Evolutionary conservation across 2,329 filamentous ascomycete species (phyloP).

Genomic region (Conoideocrella luteorostrata): DNA sequence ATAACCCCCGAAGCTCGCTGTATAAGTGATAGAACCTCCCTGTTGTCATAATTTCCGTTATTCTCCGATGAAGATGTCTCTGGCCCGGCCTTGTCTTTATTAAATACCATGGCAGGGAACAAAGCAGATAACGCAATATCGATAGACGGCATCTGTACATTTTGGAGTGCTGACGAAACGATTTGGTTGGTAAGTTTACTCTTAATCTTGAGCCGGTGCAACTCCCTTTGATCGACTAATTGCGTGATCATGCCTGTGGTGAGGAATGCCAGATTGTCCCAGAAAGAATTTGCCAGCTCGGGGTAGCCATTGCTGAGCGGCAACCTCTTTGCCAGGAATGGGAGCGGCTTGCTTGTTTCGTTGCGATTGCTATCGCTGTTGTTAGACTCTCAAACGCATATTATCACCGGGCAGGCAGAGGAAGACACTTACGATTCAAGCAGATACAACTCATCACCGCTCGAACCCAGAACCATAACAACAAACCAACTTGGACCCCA

Average conservation of each 20-base stretch:
- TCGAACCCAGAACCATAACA: slow-evolving; percentile 61
- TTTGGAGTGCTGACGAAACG: slow-evolving; percentile 34
- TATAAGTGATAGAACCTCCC: slow-evolving; percentile 18
- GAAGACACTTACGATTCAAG: slow-evolving; percentile 49
- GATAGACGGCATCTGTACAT: slow-evolving; percentile 41
- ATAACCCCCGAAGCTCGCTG: slow-evolving; percentile 13
- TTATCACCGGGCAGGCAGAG: slow-evolving; percentile 10
- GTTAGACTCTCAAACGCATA: neutral
- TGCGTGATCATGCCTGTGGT: slow-evolving; percentile 46
- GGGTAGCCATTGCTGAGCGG: slow-evolving; percentile 38
- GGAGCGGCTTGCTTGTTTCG: slow-evolving; percentile 18
- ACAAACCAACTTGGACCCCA: slow-evolving; percentile 71
- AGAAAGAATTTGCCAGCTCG: slow-evolving; percentile 43
- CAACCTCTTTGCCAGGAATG: slow-evolving; percentile 33
- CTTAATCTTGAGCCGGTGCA: slow-evolving; percentile 39
- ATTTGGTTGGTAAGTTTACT: slow-evolving; percentile 26
- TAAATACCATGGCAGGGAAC: slow-evolving; percentile 29
- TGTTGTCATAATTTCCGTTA: slow-evolving; percentile 9
- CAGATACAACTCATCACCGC: slow-evolving; percentile 75
- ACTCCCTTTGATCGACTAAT: slow-evolving; percentile 39
- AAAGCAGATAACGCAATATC: slow-evolving; percentile 43
- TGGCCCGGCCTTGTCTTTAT: slow-evolving; percentile 14
- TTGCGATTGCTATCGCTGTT: slow-evolving; percentile 14
- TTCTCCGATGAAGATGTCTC: slow-evolving; percentile 5
- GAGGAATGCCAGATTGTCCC: slow-evolving; percentile 44